phyloP scores from a whole-genome alignment of 2,329 filamentous ascomycete species.

The Fusarium dlaminii region DNA sequence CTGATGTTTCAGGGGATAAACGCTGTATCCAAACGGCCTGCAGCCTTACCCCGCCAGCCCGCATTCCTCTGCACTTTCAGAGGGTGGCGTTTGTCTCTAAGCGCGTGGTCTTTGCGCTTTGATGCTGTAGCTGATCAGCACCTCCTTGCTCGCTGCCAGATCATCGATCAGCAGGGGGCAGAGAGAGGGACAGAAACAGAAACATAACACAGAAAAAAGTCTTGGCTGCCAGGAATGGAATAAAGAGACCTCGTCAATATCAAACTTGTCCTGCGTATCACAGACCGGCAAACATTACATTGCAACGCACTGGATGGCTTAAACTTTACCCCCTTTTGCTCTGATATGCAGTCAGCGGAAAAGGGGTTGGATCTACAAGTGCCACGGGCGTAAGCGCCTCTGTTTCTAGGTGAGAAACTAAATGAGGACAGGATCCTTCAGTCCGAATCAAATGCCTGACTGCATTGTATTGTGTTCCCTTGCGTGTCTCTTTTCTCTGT shows the following conservation, averaged over 20 bases:
- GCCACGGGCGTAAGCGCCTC: conserved; percentile 29
- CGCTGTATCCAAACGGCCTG: conserved; percentile 22
- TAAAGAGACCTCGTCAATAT: conserved; percentile 8
- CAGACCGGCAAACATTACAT: conserved; percentile 16
- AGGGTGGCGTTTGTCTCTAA: conserved; percentile 27
- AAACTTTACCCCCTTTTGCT: background rate
- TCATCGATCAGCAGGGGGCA: conserved; percentile 18
- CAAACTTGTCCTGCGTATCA: conserved; percentile 22
- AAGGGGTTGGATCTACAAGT: conserved; percentile 15
- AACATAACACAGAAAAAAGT: conserved; percentile 3
- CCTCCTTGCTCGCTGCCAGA: conserved; percentile 15
- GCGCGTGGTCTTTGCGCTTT: conserved; percentile 27
- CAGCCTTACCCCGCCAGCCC: conserved; percentile 34
- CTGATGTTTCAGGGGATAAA: conserved; percentile 25
- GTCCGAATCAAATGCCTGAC: conserved; percentile 20
- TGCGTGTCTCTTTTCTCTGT: conserved; percentile 3
- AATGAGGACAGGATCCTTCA: conserved; percentile 4
- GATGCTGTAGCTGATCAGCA: conserved; percentile 12
- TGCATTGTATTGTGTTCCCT: background rate
- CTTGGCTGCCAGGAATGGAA: conserved; percentile 28
- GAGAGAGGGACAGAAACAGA: conserved; percentile 1
- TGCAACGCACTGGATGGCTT: conserved; percentile 7
- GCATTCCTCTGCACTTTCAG: conserved; percentile 17
- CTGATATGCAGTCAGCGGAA: conserved; percentile 12
- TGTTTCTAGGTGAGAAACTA: conserved; percentile 13